Conservation (phyloP, 108 stramenopile genomes). For the Nitzschia inconspicua region DNA sequence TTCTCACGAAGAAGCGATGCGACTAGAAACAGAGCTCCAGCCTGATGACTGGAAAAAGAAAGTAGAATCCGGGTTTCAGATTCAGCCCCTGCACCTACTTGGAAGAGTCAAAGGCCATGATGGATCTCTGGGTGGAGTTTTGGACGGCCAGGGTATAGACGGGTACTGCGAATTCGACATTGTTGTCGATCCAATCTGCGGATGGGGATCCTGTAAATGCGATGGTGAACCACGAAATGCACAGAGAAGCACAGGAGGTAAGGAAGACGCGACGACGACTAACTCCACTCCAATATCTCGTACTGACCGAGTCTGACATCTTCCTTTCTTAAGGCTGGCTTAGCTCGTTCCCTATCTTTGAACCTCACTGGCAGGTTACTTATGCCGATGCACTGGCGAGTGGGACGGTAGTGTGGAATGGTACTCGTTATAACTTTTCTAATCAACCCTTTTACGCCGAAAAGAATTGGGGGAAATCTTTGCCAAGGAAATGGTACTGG, state of each 20-base stretch:
- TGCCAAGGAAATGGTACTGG: constrained; percentile 90
- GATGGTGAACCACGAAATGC: not conserved
- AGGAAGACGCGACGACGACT: too few relatives aligned
- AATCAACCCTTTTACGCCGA: constrained; percentile 88
- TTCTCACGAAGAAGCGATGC: not conserved
- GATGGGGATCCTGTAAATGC: constrained; percentile 45
- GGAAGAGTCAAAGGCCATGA: constrained; percentile 69
- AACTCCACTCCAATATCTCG: not conserved
- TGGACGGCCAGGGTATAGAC: constrained; percentile 35
- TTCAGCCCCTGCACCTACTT: constrained; percentile 55
- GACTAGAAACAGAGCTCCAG: constrained; percentile 20
- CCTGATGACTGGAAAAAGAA: constrained; percentile 46
- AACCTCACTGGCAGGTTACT: constrained; percentile 91
- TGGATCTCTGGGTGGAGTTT: constrained; percentile 62
- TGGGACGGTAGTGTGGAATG: constrained; percentile 69
- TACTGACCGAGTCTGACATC: not conserved
- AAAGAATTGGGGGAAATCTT: constrained; percentile 88
- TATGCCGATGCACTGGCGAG: constrained; percentile 75
- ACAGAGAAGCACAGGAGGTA: constrained; percentile 77
- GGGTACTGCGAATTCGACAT: constrained; percentile 67
- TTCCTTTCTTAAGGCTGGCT: constrained; percentile 34
- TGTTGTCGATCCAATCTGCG: constrained; percentile 50
- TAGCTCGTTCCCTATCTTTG: constrained; percentile 72
- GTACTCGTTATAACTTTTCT: constrained; percentile 54
- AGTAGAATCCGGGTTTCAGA: constrained; percentile 76